Conservation (phyloP, 1,139 yeast species). For the Candida glucosophila region DNA sequence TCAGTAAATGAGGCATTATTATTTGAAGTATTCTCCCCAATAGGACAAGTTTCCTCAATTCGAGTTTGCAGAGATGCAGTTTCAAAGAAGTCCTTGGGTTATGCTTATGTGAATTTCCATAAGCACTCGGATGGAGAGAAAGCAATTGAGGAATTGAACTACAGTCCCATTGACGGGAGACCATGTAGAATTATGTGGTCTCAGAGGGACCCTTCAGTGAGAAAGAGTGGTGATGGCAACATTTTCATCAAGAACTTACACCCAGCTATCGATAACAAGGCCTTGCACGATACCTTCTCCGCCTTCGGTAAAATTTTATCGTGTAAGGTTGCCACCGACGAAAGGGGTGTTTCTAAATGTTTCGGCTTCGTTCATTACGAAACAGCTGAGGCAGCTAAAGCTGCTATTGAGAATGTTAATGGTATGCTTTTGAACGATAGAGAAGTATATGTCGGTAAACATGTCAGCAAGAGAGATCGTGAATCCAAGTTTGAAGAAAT, state of each 20-base stretch:
- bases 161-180: conserved; percentile 87
- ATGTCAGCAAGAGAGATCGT: conserved; percentile 89
- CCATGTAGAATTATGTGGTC: conserved; percentile 99
- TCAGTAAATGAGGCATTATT: conserved; percentile 89
- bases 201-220: conserved; percentile 94
- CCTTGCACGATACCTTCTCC: conserved; percentile 94
- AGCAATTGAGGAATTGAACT: conserved; percentile 95
- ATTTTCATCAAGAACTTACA: conserved; percentile 97
- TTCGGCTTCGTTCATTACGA: conserved; percentile 98
- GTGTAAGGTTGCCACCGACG: conserved; percentile 96
- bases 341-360: conserved; percentile 85
- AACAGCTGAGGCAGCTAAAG: conserved; percentile 84
- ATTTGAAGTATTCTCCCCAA: conserved; percentile 89
- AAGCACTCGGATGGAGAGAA: conserved; percentile 83
- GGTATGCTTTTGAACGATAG: conserved; percentile 98
- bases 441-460: conserved; percentile 95
- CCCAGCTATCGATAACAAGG: conserved; percentile 98
- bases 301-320: conserved; percentile 95
- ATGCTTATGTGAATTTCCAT: conserved; percentile 97
- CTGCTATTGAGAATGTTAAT: conserved; percentile 94
- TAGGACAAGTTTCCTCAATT: conserved; percentile 94
- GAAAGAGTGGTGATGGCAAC: conserved; percentile 96
- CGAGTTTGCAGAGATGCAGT: conserved; percentile 99
- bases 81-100: conserved; percentile 93
- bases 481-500: conserved; percentile 88